Base-by-base conservation (phyloP, 108 stramenopile genomes). In the Conticribra guillardii region DNA sequence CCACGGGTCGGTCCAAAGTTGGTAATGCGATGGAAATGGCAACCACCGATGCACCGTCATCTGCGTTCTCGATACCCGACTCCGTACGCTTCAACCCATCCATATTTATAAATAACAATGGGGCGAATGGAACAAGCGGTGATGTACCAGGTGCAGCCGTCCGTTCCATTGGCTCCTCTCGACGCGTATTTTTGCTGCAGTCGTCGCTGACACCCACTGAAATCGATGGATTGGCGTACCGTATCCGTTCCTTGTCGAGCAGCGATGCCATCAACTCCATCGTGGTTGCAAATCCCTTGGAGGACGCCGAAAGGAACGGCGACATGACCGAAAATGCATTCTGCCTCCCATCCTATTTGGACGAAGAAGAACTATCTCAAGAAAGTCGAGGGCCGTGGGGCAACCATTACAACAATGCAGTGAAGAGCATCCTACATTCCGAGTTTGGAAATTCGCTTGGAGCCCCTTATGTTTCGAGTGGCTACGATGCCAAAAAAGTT, bases 171-270 rank as follows among this genome's bases (percentile, higher is more conserved):
- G 92, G 92, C 37, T 81, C 80, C 19, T 82, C 81, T 45, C 85
- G 93, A 9, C 87, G 87, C 22, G 86, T 90, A 30, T 90, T 89
- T 71, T 45, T 91, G n/a, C 65, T 89, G 9, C 56, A 90, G 32
- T 76, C 93, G 0, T 56, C 85, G 7, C 62, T 91, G 57, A 78
- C 78, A 0, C 71, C 84, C 2, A 55, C 51, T 16, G 89, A 91
- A 71, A 73, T 91, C 60, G 85, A 94, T 34, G 93, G 90, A 11
- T 62, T 94, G 64, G 84, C 90, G 11, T 83, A 87, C 68, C 85
- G 90, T 11, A 84, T 94, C 23, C 72, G 68, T 0, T 66, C 75
- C 23, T 50, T 94, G 54, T 69, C 86, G 29, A 85, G 78, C 26
- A 92, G 88, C 60, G 75, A 77, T 19, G 71, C 49, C 22, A 75